Base-by-base conservation (phyloP, 1,284 basidiomycete genomes). In the Cerrena zonata region DNA sequence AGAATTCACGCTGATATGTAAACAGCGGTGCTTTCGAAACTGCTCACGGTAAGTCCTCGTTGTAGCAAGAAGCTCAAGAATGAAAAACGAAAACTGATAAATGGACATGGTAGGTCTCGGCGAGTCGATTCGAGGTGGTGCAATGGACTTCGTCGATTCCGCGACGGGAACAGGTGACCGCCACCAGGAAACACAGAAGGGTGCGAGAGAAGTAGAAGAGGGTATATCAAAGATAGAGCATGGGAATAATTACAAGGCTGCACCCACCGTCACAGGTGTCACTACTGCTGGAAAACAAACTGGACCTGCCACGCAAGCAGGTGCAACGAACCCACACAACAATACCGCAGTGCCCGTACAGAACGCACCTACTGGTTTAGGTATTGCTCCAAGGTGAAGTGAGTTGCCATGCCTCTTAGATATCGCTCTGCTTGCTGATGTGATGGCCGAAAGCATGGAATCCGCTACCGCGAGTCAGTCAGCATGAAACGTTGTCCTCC, bases 61-160 rank as follows among this genome's bases (percentile, higher is more conserved):
- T 18, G 7, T 18, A 11, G 1, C 2, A 42, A 22, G 2, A 4
- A 22, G 7, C 2, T 45, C 23, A 39, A 4, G 30, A 12, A 13
- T 22, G 15, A 2, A 34, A 18, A 3, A 41, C 27, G n/a, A 21
- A 12, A 24, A 45, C 34, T 38, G 21, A 30, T 22, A 13, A n/a
- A 23, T 25, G 24, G 38, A 18, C 19, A 48, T 22, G 13, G 23
- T 53, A 64, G 61, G 57, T 15, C 51, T 60, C 38, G 60, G 62
- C n/a, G 56, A 65, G 39, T 53, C 44, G 44, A 54, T 65, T 44
- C 60, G 63, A 47, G 59, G 58, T 21, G 58, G 61, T 49, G 58
- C 58, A 12, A 59, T 65, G 61, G 62, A 65, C 56, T 65, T 65
- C 24, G 60, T 60, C 45, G 63, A 65, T 53, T 52, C 61, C n/a